These are phyloP conservation scores for Prorocentrum cordatum DNA, from an alignment of 169 alveolate species.

Conservation along the genomic window DNA sequence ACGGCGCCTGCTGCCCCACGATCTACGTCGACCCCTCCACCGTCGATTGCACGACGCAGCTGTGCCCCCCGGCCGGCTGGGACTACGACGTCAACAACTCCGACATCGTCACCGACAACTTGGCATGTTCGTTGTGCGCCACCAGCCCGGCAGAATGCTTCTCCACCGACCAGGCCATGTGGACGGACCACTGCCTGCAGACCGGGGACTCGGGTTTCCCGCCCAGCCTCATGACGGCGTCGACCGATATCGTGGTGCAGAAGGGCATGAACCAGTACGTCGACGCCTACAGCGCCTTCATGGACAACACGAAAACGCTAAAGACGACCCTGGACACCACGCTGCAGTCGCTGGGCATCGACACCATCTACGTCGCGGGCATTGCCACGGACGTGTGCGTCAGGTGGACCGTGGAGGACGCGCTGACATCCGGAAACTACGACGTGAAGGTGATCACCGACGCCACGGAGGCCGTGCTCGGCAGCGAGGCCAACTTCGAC, in stretches of 20 bases:
- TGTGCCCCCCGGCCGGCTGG: background rate
- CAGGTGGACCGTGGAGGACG: background rate
- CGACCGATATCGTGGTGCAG: background rate
- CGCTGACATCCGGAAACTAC: too few species aligned
- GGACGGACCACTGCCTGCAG: background rate
- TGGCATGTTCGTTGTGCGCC: background rate
- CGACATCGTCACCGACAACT: background rate
- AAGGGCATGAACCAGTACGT: background rate
- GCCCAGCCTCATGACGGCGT: background rate
- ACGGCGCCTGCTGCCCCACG: slow-evolving; percentile 8
- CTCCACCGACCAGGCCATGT: background rate
- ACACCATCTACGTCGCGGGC: background rate
- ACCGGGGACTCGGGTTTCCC: background rate
- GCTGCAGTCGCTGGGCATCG: background rate
- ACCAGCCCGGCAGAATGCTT: background rate
- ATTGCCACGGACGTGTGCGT: slow-evolving; percentile 11
- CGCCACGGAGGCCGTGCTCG: too few species aligned
- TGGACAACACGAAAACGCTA: background rate
- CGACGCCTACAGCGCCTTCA: slow-evolving; percentile 11
- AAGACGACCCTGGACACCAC: background rate
- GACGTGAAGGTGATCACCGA: too few species aligned
- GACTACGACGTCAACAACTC: background rate
- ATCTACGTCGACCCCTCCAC: background rate
- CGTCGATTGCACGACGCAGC: background rate
- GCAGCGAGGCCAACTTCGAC: too few species aligned